phyloP scores from a whole-genome alignment of 1,284 basidiomycete genomes.

The Puccinia hordei region DNA sequence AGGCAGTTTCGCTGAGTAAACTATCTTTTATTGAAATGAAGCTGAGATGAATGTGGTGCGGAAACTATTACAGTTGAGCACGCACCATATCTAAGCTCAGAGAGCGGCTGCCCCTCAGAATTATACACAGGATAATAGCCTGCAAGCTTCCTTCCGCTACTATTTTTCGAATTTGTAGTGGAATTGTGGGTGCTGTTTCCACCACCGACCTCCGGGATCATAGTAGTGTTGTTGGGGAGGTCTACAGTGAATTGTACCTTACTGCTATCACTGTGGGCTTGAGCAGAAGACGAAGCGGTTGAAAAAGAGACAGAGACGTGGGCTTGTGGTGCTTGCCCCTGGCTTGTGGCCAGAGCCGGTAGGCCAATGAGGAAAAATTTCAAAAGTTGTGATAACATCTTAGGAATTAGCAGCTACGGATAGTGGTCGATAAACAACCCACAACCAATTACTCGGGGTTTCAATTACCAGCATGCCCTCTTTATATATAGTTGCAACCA shows the following conservation, averaged over 20 bases:
- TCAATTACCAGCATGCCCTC: background rate
- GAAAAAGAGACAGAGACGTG: background rate
- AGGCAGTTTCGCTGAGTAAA: too few relatives aligned
- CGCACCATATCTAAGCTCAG: conserved; percentile 40
- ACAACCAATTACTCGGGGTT: background rate
- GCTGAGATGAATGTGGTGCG: too few relatives aligned
- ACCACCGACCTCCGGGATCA: background rate
- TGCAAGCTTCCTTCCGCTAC: conserved; percentile 14
- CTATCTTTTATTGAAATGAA: too few relatives aligned
- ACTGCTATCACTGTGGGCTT: background rate
- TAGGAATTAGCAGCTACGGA: background rate
- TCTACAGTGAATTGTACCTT: background rate
- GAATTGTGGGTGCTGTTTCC: background rate
- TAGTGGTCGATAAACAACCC: background rate
- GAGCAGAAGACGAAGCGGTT: conserved; percentile 6
- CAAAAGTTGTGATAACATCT: background rate
- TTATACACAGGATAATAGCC: conserved; percentile 41
- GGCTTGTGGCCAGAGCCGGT: conserved; percentile 1
- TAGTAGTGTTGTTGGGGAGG: background rate
- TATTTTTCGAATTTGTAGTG: background rate
- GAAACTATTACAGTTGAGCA: too few relatives aligned
- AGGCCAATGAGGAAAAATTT: background rate
- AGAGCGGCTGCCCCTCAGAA: conserved; percentile 3
- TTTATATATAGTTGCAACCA: background rate
- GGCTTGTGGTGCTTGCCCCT: background rate